These are phyloP conservation scores for Lactifluus echinatus DNA, from an alignment of 768 basidiomycete species.

Conservation along the genomic window DNA sequence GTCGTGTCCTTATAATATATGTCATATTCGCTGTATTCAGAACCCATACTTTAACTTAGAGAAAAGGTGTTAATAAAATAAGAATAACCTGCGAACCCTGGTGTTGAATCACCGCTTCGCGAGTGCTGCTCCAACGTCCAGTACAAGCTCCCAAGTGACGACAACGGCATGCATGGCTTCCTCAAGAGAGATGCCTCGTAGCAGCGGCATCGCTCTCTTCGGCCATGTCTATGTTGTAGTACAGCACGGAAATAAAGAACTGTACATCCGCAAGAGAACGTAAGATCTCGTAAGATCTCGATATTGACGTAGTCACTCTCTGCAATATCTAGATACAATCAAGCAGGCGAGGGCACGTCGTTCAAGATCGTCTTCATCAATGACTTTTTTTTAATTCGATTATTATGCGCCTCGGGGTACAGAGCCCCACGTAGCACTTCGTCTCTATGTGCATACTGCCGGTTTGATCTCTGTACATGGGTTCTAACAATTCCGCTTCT, in stretches of 20 bases:
- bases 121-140: slow-evolving; percentile 49
- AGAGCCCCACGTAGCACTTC: no score
- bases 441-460: slow-evolving; percentile 44
- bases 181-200: slow-evolving; percentile 40
- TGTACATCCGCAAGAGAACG: slow-evolving; percentile 57
- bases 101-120: slow-evolving; percentile 27
- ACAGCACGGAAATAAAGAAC: slow-evolving; percentile 60
- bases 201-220: slow-evolving; percentile 48
- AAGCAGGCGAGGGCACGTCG: slow-evolving; percentile 69
- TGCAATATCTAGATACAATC: slow-evolving; percentile 52
- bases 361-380: slow-evolving; percentile 64
- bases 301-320: slow-evolving; percentile 57
- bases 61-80: no score
- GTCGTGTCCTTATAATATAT: no score
- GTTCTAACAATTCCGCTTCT: no score
- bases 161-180: slow-evolving; percentile 35
- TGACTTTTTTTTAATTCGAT: no score
- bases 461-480: no score
- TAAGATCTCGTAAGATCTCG: slow-evolving; percentile 53
- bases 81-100: not conserved
- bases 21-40: no score
- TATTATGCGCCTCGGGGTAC: no score
- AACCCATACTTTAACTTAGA: no score
- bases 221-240: slow-evolving; percentile 56
- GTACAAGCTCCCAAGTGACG: slow-evolving; percentile 45